Evolutionary conservation across 768 basidiomycete genomes (phyloP), one percentile per base, ranked within the genome.

Genomic region (Gymnopilus junonius): DNA sequence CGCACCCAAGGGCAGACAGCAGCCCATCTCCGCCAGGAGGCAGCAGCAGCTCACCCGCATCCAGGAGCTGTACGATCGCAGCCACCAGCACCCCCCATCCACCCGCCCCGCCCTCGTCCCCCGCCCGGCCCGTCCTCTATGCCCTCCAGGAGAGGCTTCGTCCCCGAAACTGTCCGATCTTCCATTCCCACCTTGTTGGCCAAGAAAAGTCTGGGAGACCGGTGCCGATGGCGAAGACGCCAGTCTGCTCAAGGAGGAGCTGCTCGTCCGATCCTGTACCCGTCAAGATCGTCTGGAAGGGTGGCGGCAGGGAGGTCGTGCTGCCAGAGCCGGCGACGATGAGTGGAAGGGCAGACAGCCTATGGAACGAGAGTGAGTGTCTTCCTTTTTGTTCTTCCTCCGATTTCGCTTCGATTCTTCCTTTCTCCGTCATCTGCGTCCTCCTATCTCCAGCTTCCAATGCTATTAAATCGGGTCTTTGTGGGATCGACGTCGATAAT

Each of bases 271-370:
- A 79, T 31, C 78, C 75, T 3, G 75, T 80, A 1, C 67, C 76
- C 4, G 80, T 87, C 45, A 86, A 79, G 68, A 87, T 93, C 60
- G 78, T 79, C 6, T 93, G 91, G 91, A 78, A 75, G 50, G 89
- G 87, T 21, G 85, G 85, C 3, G 90, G 87, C 3, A 85, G 80
- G 65, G 79, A 81, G 15, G 90, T 93, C 14, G 69, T 81, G n/a
- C 81, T 93, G 87, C 89, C 3, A 82, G 91, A 58, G 90, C 91
- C 6, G 89, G 89, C 4, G 89, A 93, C 68, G 83, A 88, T 57
- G 85, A 90, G 62, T 93, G 90, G 91, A 88, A 88, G 65, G 90
- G 90, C 15, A 79, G 89, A 11, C 83, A 83, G 37, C 71, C 73
- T 21, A 90, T 92, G 91, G 80, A 84, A 60, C 79, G 80, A 68